Conservation (phyloP, 1,139 yeast genomes). For the Yamadazyma songkhlaensis region DNA sequence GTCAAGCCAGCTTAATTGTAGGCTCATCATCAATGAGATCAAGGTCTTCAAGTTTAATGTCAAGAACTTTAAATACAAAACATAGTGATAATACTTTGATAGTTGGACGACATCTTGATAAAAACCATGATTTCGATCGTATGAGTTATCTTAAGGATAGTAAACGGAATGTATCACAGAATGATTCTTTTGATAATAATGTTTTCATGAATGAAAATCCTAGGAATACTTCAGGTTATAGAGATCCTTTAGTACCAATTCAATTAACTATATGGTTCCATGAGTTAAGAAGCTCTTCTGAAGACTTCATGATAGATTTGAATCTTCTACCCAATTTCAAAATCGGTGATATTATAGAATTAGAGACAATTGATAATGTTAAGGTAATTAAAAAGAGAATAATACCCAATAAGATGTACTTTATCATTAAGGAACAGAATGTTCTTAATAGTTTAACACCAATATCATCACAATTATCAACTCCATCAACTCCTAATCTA, state of each 20-base stretch:
- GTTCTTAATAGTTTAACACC: conserved; percentile 5
- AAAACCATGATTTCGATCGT: conserved; percentile 8
- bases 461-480: conserved; percentile 3
- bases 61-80: conserved; percentile 11
- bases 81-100: conserved; percentile 14
- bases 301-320: conserved; percentile 63
- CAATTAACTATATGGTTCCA: conserved; percentile 70
- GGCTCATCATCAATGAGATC: conserved; percentile 14
- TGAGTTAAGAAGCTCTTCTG: conserved; percentile 56
- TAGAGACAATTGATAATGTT: conserved; percentile 21
- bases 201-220: not conserved
- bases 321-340: conserved; percentile 50
- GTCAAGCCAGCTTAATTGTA: conserved; percentile 20
- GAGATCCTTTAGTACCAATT: conserved; percentile 23
- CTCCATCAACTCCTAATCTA: conserved; percentile 7
- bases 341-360: conserved; percentile 75
- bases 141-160: conserved; percentile 8
- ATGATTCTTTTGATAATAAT: conserved; percentile 11
- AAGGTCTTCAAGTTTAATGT: conserved; percentile 13
- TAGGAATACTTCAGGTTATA: not conserved
- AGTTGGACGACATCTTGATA: conserved; percentile 14
- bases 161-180: conserved; percentile 8
- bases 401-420: conserved; percentile 7
- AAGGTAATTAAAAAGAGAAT: not conserved
- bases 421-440: conserved; percentile 8